Conservation (phyloP, 176 grass and related monocot species). For the Phoenix roebelenii region DNA sequence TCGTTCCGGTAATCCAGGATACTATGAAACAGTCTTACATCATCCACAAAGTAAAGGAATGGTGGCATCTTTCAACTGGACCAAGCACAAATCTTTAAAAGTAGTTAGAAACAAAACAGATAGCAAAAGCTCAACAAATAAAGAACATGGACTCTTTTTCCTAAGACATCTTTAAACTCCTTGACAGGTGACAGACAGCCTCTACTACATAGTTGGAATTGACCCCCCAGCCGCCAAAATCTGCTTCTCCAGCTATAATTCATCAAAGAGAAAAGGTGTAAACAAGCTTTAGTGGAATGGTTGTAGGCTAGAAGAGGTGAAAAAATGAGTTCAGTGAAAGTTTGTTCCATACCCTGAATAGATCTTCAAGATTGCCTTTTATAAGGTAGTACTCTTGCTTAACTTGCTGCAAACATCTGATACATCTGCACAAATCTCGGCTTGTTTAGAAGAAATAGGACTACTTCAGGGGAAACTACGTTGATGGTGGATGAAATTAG, state of each 20-base stretch:
- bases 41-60: no score
- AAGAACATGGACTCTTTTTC: no score
- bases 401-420: not conserved
- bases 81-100: no score
- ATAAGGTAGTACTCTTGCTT: conserved; percentile 1
- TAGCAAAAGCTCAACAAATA: no score
- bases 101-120: no score
- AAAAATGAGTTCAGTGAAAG: not conserved
- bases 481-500: no score
- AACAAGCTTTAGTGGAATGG: not conserved
- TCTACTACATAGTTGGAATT: not conserved
- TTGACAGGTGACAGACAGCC: not conserved
- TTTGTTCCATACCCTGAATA: not conserved
- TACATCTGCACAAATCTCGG: not conserved
- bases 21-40: no score
- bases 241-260: conserved; percentile 9
- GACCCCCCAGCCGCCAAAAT: not conserved
- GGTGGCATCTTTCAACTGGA: no score
- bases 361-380: not conserved
- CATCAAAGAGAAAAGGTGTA: not conserved
- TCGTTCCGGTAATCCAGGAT: no score
- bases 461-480: no score
- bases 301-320: not conserved
- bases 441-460: no score
- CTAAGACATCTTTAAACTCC: no score